Base-by-base conservation (phyloP, 1,139 yeast genomes). In the Sugiyamaella novakii region DNA sequence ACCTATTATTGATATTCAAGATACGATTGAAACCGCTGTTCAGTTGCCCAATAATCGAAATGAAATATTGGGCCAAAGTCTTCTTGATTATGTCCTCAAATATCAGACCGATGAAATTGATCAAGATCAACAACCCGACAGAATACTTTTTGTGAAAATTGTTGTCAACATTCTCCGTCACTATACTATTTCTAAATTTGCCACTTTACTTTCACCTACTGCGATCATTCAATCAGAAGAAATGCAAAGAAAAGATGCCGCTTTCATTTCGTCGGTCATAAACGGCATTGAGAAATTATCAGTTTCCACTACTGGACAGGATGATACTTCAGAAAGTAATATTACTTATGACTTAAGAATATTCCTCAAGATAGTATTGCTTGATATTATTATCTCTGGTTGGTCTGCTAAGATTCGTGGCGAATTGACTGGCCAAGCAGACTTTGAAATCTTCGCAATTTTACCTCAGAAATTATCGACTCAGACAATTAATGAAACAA, bases 161-260 rank as follows among this genome's bases (percentile, higher is more conserved):
- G 37, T 46, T 8, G 37, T 54, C n/a, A 53, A 48, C 27, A 15
- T 59, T 6, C 46, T 59, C 4, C 54, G 60, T 14, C 56, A 53
- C 39, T 58, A 58, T 38, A 49, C 54, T 24, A 53, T 59, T 34
- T 59, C 60, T 57, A 59, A 58, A 36, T 41, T 58, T 18, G 55
- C 58, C 12, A 45, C 50, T 21, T 51, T 54, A 7, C 18, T 39
- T n/a, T 46, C 47, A 7, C 49, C 43, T 8, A n/a, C 28, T 27
- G 37, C 40, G 1, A 27, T 18, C 18, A 19, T 28, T 7, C 5
- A 14, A 18, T 31, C 38, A 5, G 38, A 31, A 11, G 21, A 42
- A 12, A 15, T 5, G 21, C 38, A 39, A n/a, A 28, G n/a, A 17
- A 25, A 22, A 10, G 48, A 43, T 28, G 33, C 35, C 10, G 14